These are phyloP conservation scores for Trichothecium sympodiale DNA, from an alignment of 2,329 filamentous ascomycete genomes.

Conservation along the genomic window DNA sequence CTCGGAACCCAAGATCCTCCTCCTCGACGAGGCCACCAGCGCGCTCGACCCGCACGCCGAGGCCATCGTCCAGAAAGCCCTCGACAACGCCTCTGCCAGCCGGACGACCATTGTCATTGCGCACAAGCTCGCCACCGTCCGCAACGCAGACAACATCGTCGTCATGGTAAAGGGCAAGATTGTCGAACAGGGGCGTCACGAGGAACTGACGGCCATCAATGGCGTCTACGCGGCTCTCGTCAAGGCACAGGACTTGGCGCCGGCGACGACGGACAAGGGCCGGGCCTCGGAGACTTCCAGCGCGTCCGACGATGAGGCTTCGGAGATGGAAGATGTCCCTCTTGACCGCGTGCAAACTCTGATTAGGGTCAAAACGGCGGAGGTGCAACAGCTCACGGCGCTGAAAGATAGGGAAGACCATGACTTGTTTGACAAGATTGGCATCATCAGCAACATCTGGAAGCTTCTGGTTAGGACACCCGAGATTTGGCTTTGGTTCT, in stretches of 20 bases:
- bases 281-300: neutral
- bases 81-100: slow-evolving; percentile 36
- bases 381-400: slow-evolving; percentile 1
- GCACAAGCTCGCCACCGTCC: slow-evolving; percentile 41
- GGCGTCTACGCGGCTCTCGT: slow-evolving; percentile 12
- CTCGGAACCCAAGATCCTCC: slow-evolving; percentile 34
- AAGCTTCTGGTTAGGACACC: slow-evolving; percentile 6
- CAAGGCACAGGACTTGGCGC: slow-evolving; percentile 9
- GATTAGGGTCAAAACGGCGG: neutral
- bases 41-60: slow-evolving; percentile 28
- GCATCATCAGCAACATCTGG: slow-evolving; percentile 5
- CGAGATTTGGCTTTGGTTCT: slow-evolving; percentile 7
- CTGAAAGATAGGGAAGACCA: slow-evolving; percentile 6
- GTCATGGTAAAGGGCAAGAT: slow-evolving; percentile 44
- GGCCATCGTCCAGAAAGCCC: slow-evolving; percentile 36
- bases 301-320: neutral
- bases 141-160: slow-evolving; percentile 48
- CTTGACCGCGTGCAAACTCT: neutral
- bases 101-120: slow-evolving; percentile 53
- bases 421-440: slow-evolving; percentile 2
- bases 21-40: slow-evolving; percentile 53
- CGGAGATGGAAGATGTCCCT: neutral
- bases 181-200: slow-evolving; percentile 34
- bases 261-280: neutral
- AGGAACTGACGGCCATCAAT: slow-evolving; percentile 6